Evolutionary conservation across 495 filamentous ascomycete genomes (phyloP), one percentile per base, ranked within the genome.

Genomic region (Apiosordaria backusii): DNA sequence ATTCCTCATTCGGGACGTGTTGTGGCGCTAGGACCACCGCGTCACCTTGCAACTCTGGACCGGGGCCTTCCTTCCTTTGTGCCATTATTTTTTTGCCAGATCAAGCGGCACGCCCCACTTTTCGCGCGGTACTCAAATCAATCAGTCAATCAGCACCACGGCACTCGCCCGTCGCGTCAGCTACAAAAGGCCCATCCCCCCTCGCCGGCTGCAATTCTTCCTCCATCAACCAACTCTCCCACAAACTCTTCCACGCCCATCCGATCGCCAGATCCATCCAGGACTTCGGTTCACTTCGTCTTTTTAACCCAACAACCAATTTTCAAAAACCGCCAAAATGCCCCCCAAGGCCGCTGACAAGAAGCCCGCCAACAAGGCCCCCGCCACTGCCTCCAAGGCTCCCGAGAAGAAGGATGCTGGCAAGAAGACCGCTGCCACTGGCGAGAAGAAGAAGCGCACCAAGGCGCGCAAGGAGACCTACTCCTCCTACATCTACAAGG

Each of bases 401-500:
- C 90, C 91, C 76, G 93, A 97, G 88, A 97, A 98, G 90, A 97
- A 98, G 89, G 94, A 97, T 80, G 96, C 93, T 68, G 93, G 94
- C 84, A 99, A 99, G 92, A 99, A 97, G 89, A 97, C 95, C 53
- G 92, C 95, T 50, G 87, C 92, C 50, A 84, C 92, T 76, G 95
- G 94, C 67, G 95, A 98, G 67, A 98, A 99, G 92, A 99, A 98
- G 91, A 99, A 99, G 93, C 92, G 96, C 74, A 96, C 92, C 87
- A 99, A 99, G 94, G 90, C 95, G 72, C 89, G 95, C 82, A 97
- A 97, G 91, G 95, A 99, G 88, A 99, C 95, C 62, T 99, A 99
- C 85, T 96, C 92, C 71, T 95, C 90, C 54, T 99, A 99, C 89
- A 99, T 99, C 86, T 99, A 99, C 89, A 99, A 99, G 86, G 95